A percentile compares a stretch with the other conserved stretches of the same genome.
phyloP scores from a whole-genome alignment of 495 filamentous ascomycete species.

The Penicillium lagena region DNA sequence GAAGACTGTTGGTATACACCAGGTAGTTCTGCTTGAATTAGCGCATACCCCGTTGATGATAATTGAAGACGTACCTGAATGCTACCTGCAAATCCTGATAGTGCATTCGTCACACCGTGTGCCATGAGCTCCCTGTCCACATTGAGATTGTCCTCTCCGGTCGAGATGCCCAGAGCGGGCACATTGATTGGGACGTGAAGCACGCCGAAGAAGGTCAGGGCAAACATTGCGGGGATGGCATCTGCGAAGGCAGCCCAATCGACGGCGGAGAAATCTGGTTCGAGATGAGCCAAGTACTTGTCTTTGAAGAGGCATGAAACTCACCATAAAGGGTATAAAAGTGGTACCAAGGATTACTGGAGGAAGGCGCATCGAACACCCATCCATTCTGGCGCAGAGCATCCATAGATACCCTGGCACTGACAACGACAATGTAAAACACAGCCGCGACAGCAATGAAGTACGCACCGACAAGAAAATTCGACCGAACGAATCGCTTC shows the following conservation, averaged over 20 bases:
- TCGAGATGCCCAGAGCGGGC: conserved; percentile 80
- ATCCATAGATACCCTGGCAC: conserved; percentile 55
- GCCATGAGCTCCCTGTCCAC: conserved; percentile 88
- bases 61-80: conserved; percentile 56
- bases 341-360: conserved; percentile 88
- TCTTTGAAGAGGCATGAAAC: too few species aligned
- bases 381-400: conserved; percentile 67
- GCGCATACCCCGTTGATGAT: neutral
- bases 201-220: conserved; percentile 93
- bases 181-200: conserved; percentile 98
- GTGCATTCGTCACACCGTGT: conserved; percentile 85
- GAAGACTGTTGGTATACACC: conserved; percentile 91
- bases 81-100: conserved; percentile 80
- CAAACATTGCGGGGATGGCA: conserved; percentile 91
- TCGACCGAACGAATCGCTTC: conserved; percentile 68
- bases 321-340: conserved; percentile 91
- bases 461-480: conserved; percentile 79
- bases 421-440: conserved; percentile 74
- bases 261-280: conserved; percentile 61
- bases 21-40: conserved; percentile 66
- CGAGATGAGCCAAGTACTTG: conserved; percentile 3
- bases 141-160: conserved; percentile 83
- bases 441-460: conserved; percentile 72
- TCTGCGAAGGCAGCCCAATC: conserved; percentile 75
- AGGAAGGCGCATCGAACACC: conserved; percentile 81